Base-by-base conservation (phyloP, 495 filamentous ascomycete genomes). In the Bombardia bombarda region DNA sequence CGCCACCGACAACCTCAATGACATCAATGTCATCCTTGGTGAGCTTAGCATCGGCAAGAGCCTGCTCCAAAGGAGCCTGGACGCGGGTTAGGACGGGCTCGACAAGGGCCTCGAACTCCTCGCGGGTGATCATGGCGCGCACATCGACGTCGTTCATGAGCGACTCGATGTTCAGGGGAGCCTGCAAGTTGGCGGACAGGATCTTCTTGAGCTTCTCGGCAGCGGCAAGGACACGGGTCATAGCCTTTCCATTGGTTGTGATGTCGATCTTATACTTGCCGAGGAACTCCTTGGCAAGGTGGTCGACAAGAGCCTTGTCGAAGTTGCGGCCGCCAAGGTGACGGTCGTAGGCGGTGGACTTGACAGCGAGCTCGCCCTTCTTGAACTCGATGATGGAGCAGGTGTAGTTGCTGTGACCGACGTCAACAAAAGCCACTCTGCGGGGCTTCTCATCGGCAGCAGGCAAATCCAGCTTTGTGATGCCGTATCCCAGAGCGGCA, bases 141-240 rank as follows among this genome's bases (percentile, higher is more conserved):
- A 95, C 93, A 63, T 99, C 92, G 25, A 90, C 70, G 60, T 99
- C 92, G 60, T 97, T 90, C 92, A 99, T 97, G 47, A 97, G 74
- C 16, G 92, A 95, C 74, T 99, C 92, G 56, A 99, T 95, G 72
- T 86, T 96, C 57, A 99, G 53, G n/a, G 92, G 93, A 3, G 90
- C 92, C 51, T 81, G 76, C 38, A 89, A 82, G 66, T 97, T 97
- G 54, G 92, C 92, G 12, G 93, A 97, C 43, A 99, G 76, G 41
- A 99, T 83, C 79, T 97, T 97, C 87, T 99, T 99, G 58, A 95
- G 62, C 78, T 95, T 97, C 76, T 99, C 92, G 38, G 87, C 85
- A 35, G 84, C 90, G 41, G 87, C 81, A 12, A 84, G 69, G 55
- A 94, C 85, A 58, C 92, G 86, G 45, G 87, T 75, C 65, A 82